Evolutionary conservation across 192 early-diverging fungal species (phyloP), one percentile per base, ranked within the genome.

Genomic region (Globomyces pollinis-pini): DNA sequence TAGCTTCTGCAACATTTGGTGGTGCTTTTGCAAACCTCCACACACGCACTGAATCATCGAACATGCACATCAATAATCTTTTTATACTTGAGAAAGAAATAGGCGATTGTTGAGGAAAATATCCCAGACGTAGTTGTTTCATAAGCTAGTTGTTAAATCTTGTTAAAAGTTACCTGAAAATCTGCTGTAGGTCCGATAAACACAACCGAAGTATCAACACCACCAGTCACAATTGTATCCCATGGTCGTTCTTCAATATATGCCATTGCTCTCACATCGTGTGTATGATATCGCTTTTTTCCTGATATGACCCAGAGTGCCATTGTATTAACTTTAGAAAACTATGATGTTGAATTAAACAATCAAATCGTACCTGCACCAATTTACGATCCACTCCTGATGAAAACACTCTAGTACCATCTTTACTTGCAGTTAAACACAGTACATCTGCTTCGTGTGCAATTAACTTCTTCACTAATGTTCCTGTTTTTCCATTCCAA

Each of bases 251-350:
- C 73, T 44, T 91, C 88, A 63, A 88, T 76, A 30, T 93, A 73
- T 1, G 86, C 85, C 20, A 98, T 57, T 18, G 93, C 87, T 24
- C 91, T 84, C 31, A 98, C 90, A 65, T 98, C 95, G 65, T 98
- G 91, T 13, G 87, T 87, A 68, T 98, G 95, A 71, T 88, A 94
- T 52, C 91, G 83, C 45, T 91, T 83, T 58, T 86, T 82, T 12
- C 88, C 90, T n/a, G 88, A 72, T 35, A 88, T 62, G 20, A 94
- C 76, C 93, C 93, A 98, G 24, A 34, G 32, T 3, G 15, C 12
- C 61, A 52, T 67, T 35, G 52, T 52, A 13, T 59, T 55, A 2
- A 41, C 43, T 18, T 67, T 41, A 11, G 33, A 33, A 1, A 31
- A 20, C 31, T 34, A 1, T 24, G 59, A n/a, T n/a, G n/a, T n/a